Conservation (phyloP, 1,284 basidiomycete species). For the Malassezia pachydermatis region DNA sequence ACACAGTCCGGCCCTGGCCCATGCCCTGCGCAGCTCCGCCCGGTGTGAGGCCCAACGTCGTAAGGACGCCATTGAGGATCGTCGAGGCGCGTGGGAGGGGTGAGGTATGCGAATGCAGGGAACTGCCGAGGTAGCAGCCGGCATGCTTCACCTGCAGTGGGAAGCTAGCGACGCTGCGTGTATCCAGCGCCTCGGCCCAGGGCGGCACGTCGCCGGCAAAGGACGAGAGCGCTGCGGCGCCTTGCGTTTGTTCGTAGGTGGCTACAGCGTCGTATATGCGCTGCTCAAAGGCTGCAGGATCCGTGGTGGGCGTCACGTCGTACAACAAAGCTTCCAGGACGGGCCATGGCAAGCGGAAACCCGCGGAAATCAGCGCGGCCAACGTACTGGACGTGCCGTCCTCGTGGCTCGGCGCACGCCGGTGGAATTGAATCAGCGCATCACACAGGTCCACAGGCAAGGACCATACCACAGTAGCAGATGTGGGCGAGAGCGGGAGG, state of each 20-base stretch:
- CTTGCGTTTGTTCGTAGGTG: slow-evolving; percentile 21
- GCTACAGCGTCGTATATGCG: slow-evolving; percentile 22
- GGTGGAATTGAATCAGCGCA: slow-evolving; percentile 61
- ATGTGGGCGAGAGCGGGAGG: slow-evolving; percentile 56
- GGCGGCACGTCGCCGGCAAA: slow-evolving; percentile 55
- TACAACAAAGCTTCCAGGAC: slow-evolving; percentile 65
- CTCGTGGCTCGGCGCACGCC: slow-evolving; percentile 17
- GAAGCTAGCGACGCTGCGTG: slow-evolving; percentile 74
- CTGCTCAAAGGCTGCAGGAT: slow-evolving; percentile 27
- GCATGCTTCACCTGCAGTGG: slow-evolving; percentile 80
- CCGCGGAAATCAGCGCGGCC: slow-evolving; percentile 72
- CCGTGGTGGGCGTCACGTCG: slow-evolving; percentile 12
- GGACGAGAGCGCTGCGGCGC: slow-evolving; percentile 24
- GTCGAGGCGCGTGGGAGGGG: slow-evolving; percentile 20
- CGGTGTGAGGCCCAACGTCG: slow-evolving; percentile 23
- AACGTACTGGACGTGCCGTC: slow-evolving; percentile 52
- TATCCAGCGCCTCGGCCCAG: slow-evolving; percentile 61
- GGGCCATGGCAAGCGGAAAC: slow-evolving; percentile 72
- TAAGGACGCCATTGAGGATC: slow-evolving; percentile 23
- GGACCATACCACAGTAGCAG: slow-evolving; percentile 89
- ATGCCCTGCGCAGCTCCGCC: slow-evolving; percentile 27
- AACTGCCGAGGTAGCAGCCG: slow-evolving; percentile 66
- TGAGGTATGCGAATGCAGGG: slow-evolving; percentile 22
- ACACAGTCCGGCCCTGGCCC: slow-evolving; percentile 61
- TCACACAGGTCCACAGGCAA: slow-evolving; percentile 68